Conservation (phyloP, 805 yeast genomes). For the Suhomyces emberorum region DNA sequence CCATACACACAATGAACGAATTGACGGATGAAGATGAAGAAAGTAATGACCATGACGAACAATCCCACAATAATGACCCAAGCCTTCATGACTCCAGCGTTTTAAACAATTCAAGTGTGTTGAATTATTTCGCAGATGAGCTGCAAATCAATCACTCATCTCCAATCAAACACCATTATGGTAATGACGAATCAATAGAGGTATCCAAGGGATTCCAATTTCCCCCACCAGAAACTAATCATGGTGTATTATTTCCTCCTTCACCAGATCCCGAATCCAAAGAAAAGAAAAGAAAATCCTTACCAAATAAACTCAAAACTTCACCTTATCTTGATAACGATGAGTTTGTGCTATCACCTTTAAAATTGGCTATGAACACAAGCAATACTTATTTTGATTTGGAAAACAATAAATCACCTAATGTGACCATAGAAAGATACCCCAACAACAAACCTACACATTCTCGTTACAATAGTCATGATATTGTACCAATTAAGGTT, state of each 20-base stretch:
- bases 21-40: constrained; percentile 14
- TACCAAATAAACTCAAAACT: constrained; percentile 30
- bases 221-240: constrained; percentile 15
- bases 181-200: constrained; percentile 18
- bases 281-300: constrained; percentile 29
- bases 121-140: constrained; percentile 23
- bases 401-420: constrained; percentile 3
- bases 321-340: constrained; percentile 20
- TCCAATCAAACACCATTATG: constrained; percentile 18
- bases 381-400: constrained; percentile 10
- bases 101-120: constrained; percentile 13
- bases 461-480: constrained; percentile 41
- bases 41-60: constrained; percentile 6
- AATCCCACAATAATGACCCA: constrained; percentile 1
- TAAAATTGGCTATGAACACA: constrained; percentile 31
- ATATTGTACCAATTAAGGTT: constrained; percentile 40
- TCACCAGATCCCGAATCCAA: constrained; percentile 31
- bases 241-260: constrained; percentile 24
- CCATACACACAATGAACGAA: constrained; percentile 23
- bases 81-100: neutral
- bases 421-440: constrained; percentile 19
- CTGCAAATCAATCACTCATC: constrained; percentile 22
- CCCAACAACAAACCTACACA: constrained; percentile 32
- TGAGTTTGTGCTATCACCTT: constrained; percentile 41
- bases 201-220: constrained; percentile 24